Base-by-base conservation (phyloP, 495 filamentous ascomycete species). In the Achaetomiella virescens region DNA sequence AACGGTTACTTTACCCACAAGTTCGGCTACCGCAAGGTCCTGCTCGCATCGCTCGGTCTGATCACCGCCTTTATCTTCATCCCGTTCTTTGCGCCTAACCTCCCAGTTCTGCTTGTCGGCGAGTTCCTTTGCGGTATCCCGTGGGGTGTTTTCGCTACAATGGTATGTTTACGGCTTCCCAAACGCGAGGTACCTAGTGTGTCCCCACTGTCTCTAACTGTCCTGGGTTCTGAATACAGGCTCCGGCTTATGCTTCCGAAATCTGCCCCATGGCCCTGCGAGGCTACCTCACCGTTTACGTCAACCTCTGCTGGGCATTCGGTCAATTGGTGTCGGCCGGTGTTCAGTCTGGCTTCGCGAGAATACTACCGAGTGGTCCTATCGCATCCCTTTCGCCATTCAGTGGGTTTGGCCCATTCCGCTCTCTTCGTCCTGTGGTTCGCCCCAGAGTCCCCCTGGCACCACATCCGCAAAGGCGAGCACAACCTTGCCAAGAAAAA, bases 291-390 rank as follows among this genome's bases (percentile, higher is more conserved):
- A 84, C 83, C 14, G 74, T 72, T 38, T 84, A 79, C 55, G 81
- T 84, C 41, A 85, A 85, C 59, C 69, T 87, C 42, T 86, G 82
- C 70, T 88, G 82, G 75, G 82, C 82, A 37, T 84, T 85, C 7
- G 84, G 83, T 3, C 82, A 85, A 49, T 70, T 85, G 6, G 70
- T 86, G 12, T 77, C 74, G 0, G 76, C 79, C 11, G 77, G 76
- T 5, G 75, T 84, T 3, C 70, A 82, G 8, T 71, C 76, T 10
- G 79, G 78, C 24, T 74, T 72, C 17, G 72, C 60, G 61, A 68
- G 68, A 48, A 64, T 65, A 7, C 52, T 55, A 7, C 27, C 31
- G 67, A 79, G 43, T 78, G 76, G 77, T 72, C 72, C 0, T 85
- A 83, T 50, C 74, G 77, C 11, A 81, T 81, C 48, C 78, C 80